These are phyloP conservation scores for Zymoseptoria brevis DNA, from an alignment of 2,329 filamentous ascomycete genomes.

Conservation along the genomic window DNA sequence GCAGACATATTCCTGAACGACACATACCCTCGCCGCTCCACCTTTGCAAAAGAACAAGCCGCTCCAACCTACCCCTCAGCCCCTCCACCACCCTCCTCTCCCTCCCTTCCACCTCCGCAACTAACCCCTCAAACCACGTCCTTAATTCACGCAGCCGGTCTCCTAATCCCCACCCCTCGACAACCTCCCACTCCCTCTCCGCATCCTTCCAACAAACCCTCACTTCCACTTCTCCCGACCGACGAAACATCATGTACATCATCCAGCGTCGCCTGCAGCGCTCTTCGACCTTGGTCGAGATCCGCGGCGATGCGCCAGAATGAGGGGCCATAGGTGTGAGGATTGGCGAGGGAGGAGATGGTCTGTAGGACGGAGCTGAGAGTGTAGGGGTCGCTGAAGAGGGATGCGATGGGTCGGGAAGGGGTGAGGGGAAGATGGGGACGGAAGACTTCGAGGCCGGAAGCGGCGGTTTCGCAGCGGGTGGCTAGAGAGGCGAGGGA, in stretches of 20 bases:
- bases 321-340: background rate
- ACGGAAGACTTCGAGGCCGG: background rate
- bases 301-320: background rate
- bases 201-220: background rate
- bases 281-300: background rate
- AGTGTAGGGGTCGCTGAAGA: background rate
- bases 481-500: background rate
- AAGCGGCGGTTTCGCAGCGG: background rate
- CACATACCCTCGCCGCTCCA: background rate
- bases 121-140: background rate
- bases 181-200: background rate
- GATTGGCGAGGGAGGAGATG: background rate
- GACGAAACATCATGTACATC: background rate
- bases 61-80: background rate
- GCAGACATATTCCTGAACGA: background rate
- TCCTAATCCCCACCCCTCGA: background rate
- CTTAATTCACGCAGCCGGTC: background rate
- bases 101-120: background rate
- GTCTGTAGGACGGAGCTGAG: background rate
- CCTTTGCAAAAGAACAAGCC: background rate
- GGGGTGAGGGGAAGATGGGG: background rate
- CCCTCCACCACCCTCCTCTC: background rate
- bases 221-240: background rate
- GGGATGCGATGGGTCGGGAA: background rate
- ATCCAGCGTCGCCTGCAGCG: background rate